Percentiles rank a stretch among this genome's conserved stretches.
Evolutionary conservation across 345 rosid genomes (phyloP).

Genomic region (Odontarrhena argentea): DNA sequence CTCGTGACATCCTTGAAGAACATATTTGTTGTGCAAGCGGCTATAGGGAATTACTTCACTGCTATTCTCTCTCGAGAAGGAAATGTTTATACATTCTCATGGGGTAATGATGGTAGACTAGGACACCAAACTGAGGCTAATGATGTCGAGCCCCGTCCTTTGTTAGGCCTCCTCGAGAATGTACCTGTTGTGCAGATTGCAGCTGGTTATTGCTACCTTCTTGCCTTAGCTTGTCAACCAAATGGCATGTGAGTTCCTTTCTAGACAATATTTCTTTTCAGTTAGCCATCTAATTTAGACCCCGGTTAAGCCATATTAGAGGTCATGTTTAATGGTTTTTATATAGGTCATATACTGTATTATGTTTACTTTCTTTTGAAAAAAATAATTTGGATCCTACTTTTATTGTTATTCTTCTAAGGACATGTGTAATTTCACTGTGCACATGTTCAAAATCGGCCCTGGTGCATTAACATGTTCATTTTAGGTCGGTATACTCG

Average conservation of each 20-base stretch:
- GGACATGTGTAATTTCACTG: neutral
- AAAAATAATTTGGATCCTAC: neutral
- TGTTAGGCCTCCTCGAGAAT: conserved; percentile 90
- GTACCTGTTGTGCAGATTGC: conserved; percentile 90
- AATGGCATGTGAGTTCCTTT: conserved; percentile 84
- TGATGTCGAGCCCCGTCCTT: conserved; percentile 78
- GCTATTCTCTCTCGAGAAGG: conserved; percentile 95
- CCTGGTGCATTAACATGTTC: neutral
- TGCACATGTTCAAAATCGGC: neutral
- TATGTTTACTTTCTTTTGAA: neutral
- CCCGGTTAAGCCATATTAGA: neutral
- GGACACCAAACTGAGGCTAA: conserved; percentile 87
- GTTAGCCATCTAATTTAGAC: neutral
- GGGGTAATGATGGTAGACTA: conserved; percentile 77
- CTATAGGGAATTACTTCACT: conserved; percentile 91
- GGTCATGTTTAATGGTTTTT: neutral
- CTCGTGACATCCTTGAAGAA: conserved; percentile 76
- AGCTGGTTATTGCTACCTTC: conserved; percentile 96
- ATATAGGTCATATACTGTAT: neutral
- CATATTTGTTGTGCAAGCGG: conserved; percentile 94
- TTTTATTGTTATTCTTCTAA: neutral
- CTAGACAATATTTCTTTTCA: neutral
- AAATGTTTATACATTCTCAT: conserved; percentile 85
- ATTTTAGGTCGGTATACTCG: conserved; percentile 90
- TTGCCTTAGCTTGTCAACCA: conserved; percentile 94